A percentile compares a stretch with the other conserved stretches of the same genome.
Conservation (phyloP, 1,139 yeast species). For the Pichia sp. region DNA sequence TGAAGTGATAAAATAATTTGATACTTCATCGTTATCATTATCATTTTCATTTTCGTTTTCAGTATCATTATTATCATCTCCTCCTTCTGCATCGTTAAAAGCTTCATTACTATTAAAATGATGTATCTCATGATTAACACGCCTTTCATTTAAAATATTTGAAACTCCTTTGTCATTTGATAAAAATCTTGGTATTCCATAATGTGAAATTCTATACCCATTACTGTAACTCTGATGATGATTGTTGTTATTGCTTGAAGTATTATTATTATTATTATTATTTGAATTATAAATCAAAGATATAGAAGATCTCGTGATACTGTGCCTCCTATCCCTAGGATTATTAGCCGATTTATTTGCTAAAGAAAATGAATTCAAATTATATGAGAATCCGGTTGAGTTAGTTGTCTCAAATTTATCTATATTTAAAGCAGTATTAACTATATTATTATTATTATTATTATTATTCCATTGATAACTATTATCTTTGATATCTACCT, state of each 20-base stretch:
- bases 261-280: background rate
- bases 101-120: background rate
- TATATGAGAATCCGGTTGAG: no score
- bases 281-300: constrained; percentile 7
- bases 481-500: no score
- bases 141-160: background rate
- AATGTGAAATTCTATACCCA: background rate
- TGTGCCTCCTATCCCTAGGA: background rate
- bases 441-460: no score
- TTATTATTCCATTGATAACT: no score
- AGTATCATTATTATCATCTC: background rate
- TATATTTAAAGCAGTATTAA: no score
- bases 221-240: background rate
- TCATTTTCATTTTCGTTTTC: background rate
- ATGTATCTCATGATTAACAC: background rate
- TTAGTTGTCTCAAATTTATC: no score
- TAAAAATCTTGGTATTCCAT: no score
- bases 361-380: no score
- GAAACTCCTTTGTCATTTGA: background rate
- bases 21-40: background rate
- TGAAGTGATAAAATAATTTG: background rate
- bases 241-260: background rate
- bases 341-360: no score
- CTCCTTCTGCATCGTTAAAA: background rate
- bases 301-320: constrained; percentile 8